phyloP scores from a whole-genome alignment of 805 yeast species.

The Wickerhamomyces canadensis region DNA sequence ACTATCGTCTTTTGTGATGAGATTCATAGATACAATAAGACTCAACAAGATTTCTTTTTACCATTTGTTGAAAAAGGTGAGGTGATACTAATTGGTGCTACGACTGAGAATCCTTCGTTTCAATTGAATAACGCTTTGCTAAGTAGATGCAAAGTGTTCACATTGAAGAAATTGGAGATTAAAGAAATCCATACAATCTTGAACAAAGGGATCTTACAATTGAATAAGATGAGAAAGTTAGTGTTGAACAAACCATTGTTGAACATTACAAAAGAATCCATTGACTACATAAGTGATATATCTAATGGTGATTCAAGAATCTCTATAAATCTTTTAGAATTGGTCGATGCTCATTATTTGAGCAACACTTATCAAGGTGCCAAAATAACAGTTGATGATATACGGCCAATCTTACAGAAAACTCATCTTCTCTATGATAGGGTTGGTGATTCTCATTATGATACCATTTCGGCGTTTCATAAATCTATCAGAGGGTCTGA shows the following conservation, averaged over 20 bases:
- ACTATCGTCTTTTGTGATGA: constrained; percentile 87
- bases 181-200: constrained; percentile 51
- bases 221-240: constrained; percentile 56
- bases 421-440: constrained; percentile 70
- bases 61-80: constrained; percentile 83
- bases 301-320: constrained; percentile 88
- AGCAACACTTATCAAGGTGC: constrained; percentile 2
- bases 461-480: constrained; percentile 92
- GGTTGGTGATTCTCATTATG: constrained; percentile 90
- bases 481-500: constrained; percentile 87
- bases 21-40: constrained; percentile 78
- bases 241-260: constrained; percentile 45
- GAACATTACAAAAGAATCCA: constrained; percentile 47
- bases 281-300: constrained; percentile 63
- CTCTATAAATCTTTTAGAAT: constrained; percentile 75
- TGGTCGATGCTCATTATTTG: constrained; percentile 50
- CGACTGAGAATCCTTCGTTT: constrained; percentile 91
- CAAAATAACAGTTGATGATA: constrained; percentile 11
- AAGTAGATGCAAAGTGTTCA: constrained; percentile 80
- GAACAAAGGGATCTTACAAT: constrained; percentile 48
- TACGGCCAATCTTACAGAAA: constrained; percentile 41
- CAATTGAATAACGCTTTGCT: constrained; percentile 76
- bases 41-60: constrained; percentile 83
- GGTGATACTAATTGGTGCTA: constrained; percentile 86
- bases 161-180: constrained; percentile 45